Evolutionary conservation across 768 basidiomycete species (phyloP), one percentile per base, ranked within the genome.

Genomic region (Leccinum variicolor): DNA sequence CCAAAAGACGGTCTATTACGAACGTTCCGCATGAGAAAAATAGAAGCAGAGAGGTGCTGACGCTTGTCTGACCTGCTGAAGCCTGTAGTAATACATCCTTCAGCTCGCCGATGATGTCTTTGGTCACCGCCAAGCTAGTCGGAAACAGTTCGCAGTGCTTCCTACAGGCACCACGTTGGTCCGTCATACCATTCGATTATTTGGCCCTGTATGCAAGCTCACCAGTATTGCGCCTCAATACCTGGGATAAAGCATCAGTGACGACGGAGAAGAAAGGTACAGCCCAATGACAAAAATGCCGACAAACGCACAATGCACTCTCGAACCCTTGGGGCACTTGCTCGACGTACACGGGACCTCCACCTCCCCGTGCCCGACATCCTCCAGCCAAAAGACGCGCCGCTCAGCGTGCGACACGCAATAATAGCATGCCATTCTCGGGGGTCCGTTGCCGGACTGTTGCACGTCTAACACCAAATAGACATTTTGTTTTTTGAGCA

Each of bases 131-230:
- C 11, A 69, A 62, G 6, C 55, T 61, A 21, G 60, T 71, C 26
- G 70, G 70, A 50, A 71, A 71, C 8, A 71, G 47, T 46, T 71
- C 71, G 45, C 72, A 71, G 46, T 71, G 71, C 46, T 58, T 69
- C 70, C 70, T 71, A 45, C 36, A 34, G 15, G 19, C 10, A 41
- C 10, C n/a, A 41, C 14, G 19, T 4, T 2, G 1, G n/a, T 54
- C 17, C 31, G 33, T 53, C 21, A 46, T 26, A 19, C 14, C 6
- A 3, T 41, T 41, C 11, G 10, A 1, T 25, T 17, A n/a, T 28
- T 39, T 29, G 13, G 23, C 11, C 4, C 6, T 10, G n/a, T 5
- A 5, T 17, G 14, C 1, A 4, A 2, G 8, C 71, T 59, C 50
- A 73, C 70, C 70, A 71, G 45, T 71, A 71, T 25, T 71, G 67